Conservation (phyloP, 2,329 filamentous ascomycete genomes). For the Hymenoscyphus albidus region DNA sequence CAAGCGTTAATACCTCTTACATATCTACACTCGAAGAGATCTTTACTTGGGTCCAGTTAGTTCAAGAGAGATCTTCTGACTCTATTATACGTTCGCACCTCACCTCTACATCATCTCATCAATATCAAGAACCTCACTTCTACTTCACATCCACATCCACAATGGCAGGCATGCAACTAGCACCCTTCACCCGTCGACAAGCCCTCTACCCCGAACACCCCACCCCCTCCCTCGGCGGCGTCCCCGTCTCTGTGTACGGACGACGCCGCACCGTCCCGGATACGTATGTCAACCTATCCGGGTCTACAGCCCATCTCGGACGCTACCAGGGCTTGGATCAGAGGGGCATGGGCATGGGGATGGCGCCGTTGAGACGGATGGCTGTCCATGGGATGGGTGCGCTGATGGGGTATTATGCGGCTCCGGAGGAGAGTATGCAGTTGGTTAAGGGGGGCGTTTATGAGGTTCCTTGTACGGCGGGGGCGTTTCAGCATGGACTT, state of each 20-base stretch:
- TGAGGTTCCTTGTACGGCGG: neutral
- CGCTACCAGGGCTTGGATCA: neutral
- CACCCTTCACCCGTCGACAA: conserved; percentile 3
- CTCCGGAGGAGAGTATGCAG: neutral
- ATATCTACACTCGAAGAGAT: neutral
- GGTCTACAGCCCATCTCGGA: neutral
- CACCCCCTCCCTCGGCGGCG: neutral
- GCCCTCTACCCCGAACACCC: conserved; percentile 1
- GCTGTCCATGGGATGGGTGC: neutral
- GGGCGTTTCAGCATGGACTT: neutral
- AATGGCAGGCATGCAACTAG: conserved; percentile 7
- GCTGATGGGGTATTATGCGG: neutral
- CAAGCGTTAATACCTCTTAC: neutral
- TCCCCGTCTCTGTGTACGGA: neutral
- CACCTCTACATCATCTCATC: neutral
- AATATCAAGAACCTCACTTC: neutral
- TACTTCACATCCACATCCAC: neutral
- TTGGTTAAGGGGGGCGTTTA: neutral
- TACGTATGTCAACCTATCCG: neutral
- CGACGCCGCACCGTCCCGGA: neutral
- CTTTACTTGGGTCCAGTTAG: neutral
- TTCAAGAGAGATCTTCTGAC: neutral
- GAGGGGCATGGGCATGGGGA: neutral
- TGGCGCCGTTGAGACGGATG: neutral
- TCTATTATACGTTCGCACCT: neutral